These are phyloP conservation scores for Neospermospora avenae DNA, from an alignment of 2,329 filamentous ascomycete species.

Conservation along the genomic window DNA sequence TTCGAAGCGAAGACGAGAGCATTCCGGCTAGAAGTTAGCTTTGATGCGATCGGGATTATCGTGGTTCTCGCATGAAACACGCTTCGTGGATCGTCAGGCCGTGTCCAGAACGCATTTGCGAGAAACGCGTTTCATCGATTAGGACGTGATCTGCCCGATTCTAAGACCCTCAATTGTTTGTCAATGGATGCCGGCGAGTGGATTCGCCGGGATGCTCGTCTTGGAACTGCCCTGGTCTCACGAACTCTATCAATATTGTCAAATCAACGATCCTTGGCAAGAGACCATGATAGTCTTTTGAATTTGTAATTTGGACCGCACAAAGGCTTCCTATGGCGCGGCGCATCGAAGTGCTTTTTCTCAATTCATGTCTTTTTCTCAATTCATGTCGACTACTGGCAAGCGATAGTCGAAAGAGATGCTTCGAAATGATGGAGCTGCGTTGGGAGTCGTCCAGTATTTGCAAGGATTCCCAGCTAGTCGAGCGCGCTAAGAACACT, in stretches of 20 bases:
- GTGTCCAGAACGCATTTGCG: neutral
- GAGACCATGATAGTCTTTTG: neutral
- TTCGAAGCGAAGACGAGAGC: neutral
- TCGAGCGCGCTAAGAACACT: too few species aligned
- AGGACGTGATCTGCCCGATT: neutral
- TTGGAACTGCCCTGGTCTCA: constrained; percentile 1
- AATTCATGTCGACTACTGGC: too few species aligned
- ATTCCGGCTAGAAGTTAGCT: neutral
- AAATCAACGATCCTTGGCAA: neutral
- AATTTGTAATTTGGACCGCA: neutral
- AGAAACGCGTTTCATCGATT: neutral
- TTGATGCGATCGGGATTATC: neutral
- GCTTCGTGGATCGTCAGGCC: neutral
- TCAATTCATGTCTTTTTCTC: neutral
- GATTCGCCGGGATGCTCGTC: neutral
- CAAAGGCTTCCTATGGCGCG: neutral
- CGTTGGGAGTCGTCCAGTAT: too few species aligned
- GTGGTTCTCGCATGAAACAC: neutral
- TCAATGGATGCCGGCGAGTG: neutral
- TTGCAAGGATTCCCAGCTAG: too few species aligned
- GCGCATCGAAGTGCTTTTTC: neutral
- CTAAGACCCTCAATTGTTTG: neutral
- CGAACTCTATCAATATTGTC: neutral
- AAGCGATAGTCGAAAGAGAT: too few species aligned
- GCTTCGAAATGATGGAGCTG: too few species aligned